Evolutionary conservation across 2,329 filamentous ascomycete species (phyloP).

Genomic region (Penicillium sp.): DNA sequence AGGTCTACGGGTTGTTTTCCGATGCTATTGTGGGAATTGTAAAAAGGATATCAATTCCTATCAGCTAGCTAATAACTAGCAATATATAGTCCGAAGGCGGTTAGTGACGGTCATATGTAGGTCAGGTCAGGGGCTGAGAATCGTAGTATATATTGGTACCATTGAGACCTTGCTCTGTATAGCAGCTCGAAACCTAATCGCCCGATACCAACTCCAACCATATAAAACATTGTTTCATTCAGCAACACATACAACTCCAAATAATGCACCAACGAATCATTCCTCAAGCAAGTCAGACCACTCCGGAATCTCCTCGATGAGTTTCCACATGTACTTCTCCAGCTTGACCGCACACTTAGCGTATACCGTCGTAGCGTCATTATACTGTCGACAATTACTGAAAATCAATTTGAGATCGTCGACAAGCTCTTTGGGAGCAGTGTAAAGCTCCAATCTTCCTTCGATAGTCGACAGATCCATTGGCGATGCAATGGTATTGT

Average conservation of each 20-base stretch:
- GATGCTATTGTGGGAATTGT: no score
- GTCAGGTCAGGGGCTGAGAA: no score
- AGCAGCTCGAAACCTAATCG: neutral
- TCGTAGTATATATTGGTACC: neutral
- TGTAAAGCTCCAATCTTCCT: constrained; percentile 86
- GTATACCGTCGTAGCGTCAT: constrained; percentile 91
- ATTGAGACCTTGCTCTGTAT: neutral
- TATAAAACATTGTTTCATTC: neutral
- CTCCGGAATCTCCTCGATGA: constrained; percentile 87
- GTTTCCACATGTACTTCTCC: constrained; percentile 91
- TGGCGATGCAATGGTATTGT: constrained; percentile 94
- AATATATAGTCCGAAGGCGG: no score
- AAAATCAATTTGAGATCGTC: constrained; percentile 86
- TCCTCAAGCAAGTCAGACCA: constrained; percentile 59
- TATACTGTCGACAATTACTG: constrained; percentile 93
- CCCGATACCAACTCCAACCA: neutral
- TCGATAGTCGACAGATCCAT: constrained; percentile 99
- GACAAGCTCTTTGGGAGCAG: constrained; percentile 86
- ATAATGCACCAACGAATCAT: neutral
- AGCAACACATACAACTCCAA: neutral
- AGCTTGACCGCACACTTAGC: constrained; percentile 92
- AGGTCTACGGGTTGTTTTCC: neutral
- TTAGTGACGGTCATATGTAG: no score
- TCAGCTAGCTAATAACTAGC: no score
- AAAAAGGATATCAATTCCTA: no score